Percentiles rank a stretch among this genome's conserved stretches.
Conservation (phyloP, 768 basidiomycete genomes). For the Candolleomyces eurysporus region DNA sequence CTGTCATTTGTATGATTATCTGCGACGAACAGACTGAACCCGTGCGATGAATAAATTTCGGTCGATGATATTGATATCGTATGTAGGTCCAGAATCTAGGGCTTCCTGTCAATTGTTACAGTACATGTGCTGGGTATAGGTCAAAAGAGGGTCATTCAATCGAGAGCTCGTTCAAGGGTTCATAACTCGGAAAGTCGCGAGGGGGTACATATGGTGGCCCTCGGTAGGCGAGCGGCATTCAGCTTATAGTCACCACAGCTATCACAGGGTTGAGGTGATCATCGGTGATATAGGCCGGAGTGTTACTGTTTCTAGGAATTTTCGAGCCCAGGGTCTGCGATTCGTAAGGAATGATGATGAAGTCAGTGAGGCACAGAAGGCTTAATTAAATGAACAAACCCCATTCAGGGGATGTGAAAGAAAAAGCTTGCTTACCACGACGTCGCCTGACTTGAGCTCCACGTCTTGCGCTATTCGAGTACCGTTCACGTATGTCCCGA, state of each 20-base stretch:
- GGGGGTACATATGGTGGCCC: neutral
- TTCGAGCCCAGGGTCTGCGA: slow-evolving; percentile 38
- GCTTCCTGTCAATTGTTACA: too few relatives aligned
- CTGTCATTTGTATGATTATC: neutral
- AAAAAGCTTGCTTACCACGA: slow-evolving; percentile 30
- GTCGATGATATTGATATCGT: too few relatives aligned
- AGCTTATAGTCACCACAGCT: slow-evolving; percentile 29
- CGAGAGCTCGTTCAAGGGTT: neutral
- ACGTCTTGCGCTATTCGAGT: slow-evolving; percentile 35
- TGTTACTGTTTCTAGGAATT: slow-evolving; percentile 36
- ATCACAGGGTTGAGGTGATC: slow-evolving; percentile 46
- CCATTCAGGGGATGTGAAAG: neutral
- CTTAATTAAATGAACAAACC: neutral
- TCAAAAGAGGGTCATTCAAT: too few relatives aligned
- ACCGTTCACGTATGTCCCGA: slow-evolving; percentile 50
- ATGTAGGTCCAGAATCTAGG: too few relatives aligned
- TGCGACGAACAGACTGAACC: too few relatives aligned
- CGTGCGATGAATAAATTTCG: too few relatives aligned
- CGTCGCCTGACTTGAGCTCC: slow-evolving; percentile 39
- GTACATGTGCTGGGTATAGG: too few relatives aligned
- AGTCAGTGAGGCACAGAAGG: slow-evolving; percentile 1
- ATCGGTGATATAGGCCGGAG: slow-evolving; percentile 37
- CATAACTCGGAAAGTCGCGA: neutral
- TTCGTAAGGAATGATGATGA: neutral
- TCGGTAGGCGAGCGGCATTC: neutral